Conservation (phyloP, 1,139 yeast species). For the Kodamaea alishanica region DNA sequence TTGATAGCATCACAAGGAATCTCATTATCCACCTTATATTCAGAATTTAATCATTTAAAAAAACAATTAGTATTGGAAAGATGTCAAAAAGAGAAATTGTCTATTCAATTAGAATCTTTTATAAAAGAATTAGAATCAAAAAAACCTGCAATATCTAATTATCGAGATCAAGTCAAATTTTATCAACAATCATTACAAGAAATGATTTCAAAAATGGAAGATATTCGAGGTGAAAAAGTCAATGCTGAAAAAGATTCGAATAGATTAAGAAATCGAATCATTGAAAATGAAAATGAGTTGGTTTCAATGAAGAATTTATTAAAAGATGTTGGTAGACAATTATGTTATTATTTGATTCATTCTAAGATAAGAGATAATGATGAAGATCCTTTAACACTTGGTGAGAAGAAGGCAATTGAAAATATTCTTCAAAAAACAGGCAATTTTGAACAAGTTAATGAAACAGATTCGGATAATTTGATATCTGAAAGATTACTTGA, state of each 20-base stretch:
- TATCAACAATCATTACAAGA: conserved; percentile 39
- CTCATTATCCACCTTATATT: conserved; percentile 63
- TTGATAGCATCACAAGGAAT: conserved; percentile 51
- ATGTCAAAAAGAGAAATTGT: conserved; percentile 66
- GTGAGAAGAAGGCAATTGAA: conserved; percentile 55
- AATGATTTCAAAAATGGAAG: conserved; percentile 37
- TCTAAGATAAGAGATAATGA: conserved; percentile 51
- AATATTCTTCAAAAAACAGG: conserved; percentile 39
- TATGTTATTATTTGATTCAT: conserved; percentile 69
- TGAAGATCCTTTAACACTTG: conserved; percentile 53
- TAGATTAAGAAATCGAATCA: conserved; percentile 32
- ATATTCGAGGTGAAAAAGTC: conserved; percentile 34
- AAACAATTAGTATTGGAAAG: conserved; percentile 68
- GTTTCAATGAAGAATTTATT: conserved; percentile 52
- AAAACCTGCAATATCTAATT: conserved; percentile 70
- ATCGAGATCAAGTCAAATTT: conserved; percentile 54
- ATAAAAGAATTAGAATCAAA: conserved; percentile 74
- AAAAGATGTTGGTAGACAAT: conserved; percentile 74
- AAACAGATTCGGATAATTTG: conserved; percentile 65
- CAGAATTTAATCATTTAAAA: conserved; percentile 64
- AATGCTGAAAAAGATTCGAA: conserved; percentile 39
- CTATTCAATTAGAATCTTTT: conserved; percentile 66
- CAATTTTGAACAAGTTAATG: conserved; percentile 26
- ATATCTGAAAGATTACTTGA: conserved; percentile 72
- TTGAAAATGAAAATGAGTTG: conserved; percentile 40